Base-by-base conservation (phyloP, 2,329 filamentous ascomycete genomes). In the Fusarium torreyae region DNA sequence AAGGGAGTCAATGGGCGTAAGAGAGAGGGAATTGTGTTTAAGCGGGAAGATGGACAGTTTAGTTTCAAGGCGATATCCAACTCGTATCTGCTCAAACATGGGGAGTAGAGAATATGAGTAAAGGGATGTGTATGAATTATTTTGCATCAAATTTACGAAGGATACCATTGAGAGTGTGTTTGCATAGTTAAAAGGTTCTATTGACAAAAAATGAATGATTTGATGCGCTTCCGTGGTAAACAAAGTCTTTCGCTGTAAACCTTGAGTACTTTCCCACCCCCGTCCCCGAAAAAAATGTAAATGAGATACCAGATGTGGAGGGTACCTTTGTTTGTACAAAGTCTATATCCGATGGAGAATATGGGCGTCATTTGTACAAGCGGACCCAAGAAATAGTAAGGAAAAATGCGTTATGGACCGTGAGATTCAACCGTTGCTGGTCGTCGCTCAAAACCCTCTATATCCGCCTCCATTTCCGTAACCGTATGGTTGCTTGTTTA, bases 111-210 rank as follows among this genome's bases (percentile, higher is more conserved):
- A 24, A 17, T 22, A 31, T 11, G 11, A 18, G 18, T 31, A 8
- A 28, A 7, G 24, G 17, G 18, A 11, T 20, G 14, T 39, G 18
- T 7, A 15, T 28, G 22, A 26, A 28, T 22, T 28, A 18, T 39
- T 28, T 36, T 68, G 56, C 64, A 69, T 56, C 69, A 57, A 74
- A 62, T 49, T 71, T 69, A 63, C 62, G 69, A 75, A 75, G 55
- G 59, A 50, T 67, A 74, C 63, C 49, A 71, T 75, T 69, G 65
- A 65, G 44, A 66, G 40, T 69, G 63, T 65, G 44, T 53, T 70
- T 63, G 61, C 63, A 69, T 59, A 75, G 71, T 75, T 75, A 75
- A 75, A 75, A 54, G 59, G 56, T 75, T 75, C 58, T 75, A 75
- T 75, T 75, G 68, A 66, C 68, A 72, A 75, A 75, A 24, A 74